phyloP scores from a whole-genome alignment of 495 filamentous ascomycete genomes.

The Penicillium tannophilum region DNA sequence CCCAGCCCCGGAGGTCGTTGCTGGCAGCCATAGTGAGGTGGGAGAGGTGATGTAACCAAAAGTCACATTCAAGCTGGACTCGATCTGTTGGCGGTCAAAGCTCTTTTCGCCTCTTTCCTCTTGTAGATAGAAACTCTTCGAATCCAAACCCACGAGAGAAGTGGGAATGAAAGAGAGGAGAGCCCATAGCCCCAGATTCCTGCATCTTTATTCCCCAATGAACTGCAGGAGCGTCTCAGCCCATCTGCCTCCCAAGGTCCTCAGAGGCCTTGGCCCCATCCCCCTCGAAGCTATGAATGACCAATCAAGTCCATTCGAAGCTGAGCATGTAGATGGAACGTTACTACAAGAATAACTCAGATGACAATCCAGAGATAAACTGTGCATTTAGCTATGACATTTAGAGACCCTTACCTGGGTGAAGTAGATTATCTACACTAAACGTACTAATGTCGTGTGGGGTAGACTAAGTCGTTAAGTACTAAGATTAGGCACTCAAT shows the following conservation, averaged over 20 bases:
- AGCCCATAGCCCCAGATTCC: neutral
- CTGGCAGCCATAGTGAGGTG: slow-evolving; percentile 55
- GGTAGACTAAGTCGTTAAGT: neutral
- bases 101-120: slow-evolving; percentile 6
- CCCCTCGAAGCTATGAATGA: too few relatives aligned
- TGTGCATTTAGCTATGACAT: neutral
- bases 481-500: neutral
- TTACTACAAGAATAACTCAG: neutral
- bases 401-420: neutral
- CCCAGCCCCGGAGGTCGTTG: slow-evolving; percentile 92
- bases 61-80: neutral
- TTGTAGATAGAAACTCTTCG: neutral
- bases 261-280: slow-evolving; percentile 4
- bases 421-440: neutral
- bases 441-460: neutral
- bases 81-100: slow-evolving; percentile 21
- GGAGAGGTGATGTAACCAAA: slow-evolving; percentile 12
- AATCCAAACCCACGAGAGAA: neutral
- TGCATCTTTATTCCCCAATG: neutral
- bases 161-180: neutral
- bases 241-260: slow-evolving; percentile 18
- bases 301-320: neutral
- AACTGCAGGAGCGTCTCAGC: neutral
- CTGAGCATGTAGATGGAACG: too few relatives aligned
- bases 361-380: neutral